These are phyloP conservation scores for Cardamine chenopodiifolia DNA, from an alignment of 345 rosid genomes.

Conservation along the genomic window DNA sequence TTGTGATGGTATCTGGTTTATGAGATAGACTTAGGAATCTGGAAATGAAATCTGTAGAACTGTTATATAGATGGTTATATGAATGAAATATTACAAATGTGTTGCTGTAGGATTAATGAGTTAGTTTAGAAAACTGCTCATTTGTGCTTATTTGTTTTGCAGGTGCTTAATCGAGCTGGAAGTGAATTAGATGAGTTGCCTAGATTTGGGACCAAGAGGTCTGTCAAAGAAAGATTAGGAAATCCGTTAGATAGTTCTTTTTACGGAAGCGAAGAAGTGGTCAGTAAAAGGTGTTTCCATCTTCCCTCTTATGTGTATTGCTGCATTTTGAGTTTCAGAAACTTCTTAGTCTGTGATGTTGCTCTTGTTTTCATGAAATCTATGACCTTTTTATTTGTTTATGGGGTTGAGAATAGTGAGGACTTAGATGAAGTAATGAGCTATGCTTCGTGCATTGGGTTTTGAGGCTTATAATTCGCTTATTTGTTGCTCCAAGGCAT, in stretches of 20 bases:
- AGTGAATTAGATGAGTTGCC: constrained; percentile 48
- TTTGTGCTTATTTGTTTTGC: constrained; percentile 23
- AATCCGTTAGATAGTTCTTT: constrained; percentile 49
- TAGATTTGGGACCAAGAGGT: constrained; percentile 67
- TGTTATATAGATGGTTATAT: neutral
- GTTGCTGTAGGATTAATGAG: neutral
- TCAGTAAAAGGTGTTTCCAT: constrained; percentile 61
- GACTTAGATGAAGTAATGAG: neutral
- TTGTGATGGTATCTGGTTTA: neutral
- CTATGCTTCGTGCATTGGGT: neutral
- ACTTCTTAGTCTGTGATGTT: constrained; percentile 12
- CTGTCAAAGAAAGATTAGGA: constrained; percentile 86
- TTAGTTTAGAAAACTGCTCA: neutral
- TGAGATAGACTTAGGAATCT: neutral
- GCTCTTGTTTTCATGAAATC: neutral
- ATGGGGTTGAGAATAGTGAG: neutral
- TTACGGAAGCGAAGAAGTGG: constrained; percentile 42
- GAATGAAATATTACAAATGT: neutral
- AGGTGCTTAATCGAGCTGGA: constrained; percentile 84
- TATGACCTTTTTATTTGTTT: neutral
- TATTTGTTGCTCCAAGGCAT: constrained; percentile 11
- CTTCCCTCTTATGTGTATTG: constrained; percentile 15
- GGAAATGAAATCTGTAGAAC: neutral
- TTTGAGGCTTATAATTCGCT: neutral
- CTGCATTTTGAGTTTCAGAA: neutral